Percentiles rank a stretch among this genome's conserved stretches.
Conservation (phyloP, 441 rosid species). For the Euphorbia schlechtendalii region DNA sequence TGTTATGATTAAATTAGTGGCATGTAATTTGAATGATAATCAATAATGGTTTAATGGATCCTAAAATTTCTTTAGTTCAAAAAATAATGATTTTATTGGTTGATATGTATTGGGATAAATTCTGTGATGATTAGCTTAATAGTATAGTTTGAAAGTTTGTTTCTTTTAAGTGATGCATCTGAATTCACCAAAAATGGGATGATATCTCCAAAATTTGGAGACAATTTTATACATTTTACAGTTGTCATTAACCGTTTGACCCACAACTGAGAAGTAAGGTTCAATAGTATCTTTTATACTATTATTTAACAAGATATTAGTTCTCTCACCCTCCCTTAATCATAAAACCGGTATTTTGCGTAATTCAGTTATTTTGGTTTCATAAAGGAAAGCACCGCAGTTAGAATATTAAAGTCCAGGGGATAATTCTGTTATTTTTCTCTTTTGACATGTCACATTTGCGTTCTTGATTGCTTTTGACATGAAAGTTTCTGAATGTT, state of each 20-base stretch:
- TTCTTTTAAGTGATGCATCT: constrained; percentile 1
- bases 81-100: neutral
- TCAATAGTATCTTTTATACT: no score
- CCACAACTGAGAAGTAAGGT: no score
- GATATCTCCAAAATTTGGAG: neutral
- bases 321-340: no score
- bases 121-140: neutral
- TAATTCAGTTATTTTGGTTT: no score
- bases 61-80: constrained; percentile 3
- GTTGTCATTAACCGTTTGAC: no score
- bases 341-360: neutral
- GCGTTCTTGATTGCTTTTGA: neutral
- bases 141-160: constrained; percentile 6
- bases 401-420: neutral
- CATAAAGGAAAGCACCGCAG: no score
- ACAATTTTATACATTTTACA: neutral
- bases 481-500: neutral
- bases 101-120: neutral
- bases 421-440: neutral
- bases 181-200: neutral
- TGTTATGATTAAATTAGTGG: neutral
- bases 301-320: no score
- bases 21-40: constrained; percentile 8
- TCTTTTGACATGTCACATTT: neutral
- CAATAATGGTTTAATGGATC: constrained; percentile 9